phyloP scores from a whole-genome alignment of 2,329 filamentous ascomycete genomes.

The Trichoderma sp. region DNA sequence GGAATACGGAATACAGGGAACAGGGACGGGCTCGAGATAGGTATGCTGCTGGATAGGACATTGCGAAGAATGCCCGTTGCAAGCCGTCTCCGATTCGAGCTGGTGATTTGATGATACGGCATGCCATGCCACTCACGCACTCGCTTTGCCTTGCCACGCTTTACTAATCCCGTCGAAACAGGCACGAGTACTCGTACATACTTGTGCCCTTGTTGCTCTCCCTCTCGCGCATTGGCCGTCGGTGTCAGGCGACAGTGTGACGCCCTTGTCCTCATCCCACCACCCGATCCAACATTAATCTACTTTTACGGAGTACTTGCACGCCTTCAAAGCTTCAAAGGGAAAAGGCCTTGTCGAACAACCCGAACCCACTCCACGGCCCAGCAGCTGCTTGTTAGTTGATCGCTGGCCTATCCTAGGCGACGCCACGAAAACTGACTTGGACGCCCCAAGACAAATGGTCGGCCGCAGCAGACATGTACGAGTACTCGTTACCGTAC shows the following conservation, averaged over 20 bases:
- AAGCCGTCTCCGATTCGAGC: background rate
- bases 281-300: conserved; percentile 11
- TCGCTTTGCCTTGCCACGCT: background rate
- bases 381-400: conserved; percentile 3
- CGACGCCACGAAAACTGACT: conserved; percentile 8
- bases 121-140: background rate
- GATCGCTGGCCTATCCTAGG: conserved; percentile 13
- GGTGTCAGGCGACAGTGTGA: conserved; percentile 7
- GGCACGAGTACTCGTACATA: background rate
- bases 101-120: background rate
- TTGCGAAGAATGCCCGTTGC: background rate
- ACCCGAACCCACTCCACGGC: conserved; percentile 1
- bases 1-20: background rate
- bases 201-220: background rate
- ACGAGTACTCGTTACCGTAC: background rate
- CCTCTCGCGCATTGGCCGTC: background rate
- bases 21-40: background rate
- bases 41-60: background rate
- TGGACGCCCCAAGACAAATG: background rate
- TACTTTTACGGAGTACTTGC: background rate
- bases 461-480: background rate
- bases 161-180: background rate
- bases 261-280: conserved; percentile 4
- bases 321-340: background rate
- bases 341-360: background rate